Evolutionary conservation across 2,329 filamentous ascomycete genomes (phyloP).

Genomic region (Epichloe typhina): DNA sequence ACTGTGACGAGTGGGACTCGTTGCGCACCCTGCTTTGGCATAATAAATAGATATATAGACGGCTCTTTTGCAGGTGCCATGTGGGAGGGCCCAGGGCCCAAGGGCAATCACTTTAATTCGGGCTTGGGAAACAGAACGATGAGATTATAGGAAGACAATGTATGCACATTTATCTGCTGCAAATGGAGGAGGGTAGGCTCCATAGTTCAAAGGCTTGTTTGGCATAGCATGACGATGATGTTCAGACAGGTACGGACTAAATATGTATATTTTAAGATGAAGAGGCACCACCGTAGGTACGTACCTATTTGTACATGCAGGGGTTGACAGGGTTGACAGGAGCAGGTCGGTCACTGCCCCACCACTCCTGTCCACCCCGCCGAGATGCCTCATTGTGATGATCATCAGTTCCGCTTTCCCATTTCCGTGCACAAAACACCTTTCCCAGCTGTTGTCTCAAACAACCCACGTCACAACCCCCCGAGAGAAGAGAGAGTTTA

Average conservation of each 20-base stretch:
- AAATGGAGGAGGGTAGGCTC: background rate
- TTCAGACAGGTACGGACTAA: background rate
- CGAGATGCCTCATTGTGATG: no score
- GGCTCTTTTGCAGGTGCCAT: background rate
- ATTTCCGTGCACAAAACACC: background rate
- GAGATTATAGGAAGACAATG: background rate
- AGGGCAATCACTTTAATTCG: background rate
- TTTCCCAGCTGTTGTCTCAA: background rate
- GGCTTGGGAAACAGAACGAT: background rate
- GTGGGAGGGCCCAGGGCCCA: background rate
- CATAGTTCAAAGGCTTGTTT: background rate
- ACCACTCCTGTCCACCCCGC: no score
- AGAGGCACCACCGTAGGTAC: no score
- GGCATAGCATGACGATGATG: background rate
- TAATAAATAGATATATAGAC: conserved; percentile 43
- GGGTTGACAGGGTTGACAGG: no score
- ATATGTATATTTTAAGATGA: background rate
- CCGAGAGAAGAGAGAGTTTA: no score
- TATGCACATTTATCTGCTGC: background rate
- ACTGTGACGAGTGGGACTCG: conserved; percentile 82
- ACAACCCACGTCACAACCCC: no score
- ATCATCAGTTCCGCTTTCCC: background rate
- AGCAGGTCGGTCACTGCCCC: no score
- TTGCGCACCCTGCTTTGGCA: conserved; percentile 75
- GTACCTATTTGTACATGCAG: no score